Evolutionary conservation across 495 filamentous ascomycete genomes (phyloP).

Genomic region (Penicillium dipodomyicola): DNA sequence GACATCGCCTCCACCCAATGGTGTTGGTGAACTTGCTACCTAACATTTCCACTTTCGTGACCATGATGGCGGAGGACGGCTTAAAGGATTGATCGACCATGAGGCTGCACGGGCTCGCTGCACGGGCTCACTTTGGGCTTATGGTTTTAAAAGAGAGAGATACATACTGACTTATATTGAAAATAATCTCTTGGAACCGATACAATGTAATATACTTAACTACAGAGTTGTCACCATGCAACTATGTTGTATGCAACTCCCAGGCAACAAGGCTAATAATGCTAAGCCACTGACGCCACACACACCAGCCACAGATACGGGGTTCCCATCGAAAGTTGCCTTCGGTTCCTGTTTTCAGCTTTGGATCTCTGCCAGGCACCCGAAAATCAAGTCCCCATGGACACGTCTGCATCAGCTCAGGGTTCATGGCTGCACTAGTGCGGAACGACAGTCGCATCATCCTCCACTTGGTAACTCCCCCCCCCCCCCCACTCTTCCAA

Average conservation of each 20-base stretch:
- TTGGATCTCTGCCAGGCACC: background rate
- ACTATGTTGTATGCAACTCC: no score
- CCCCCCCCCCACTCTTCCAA: conserved; percentile 18
- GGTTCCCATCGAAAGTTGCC: background rate
- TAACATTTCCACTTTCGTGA: background rate
- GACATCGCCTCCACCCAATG: background rate
- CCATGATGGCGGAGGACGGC: background rate
- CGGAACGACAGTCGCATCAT: conserved; percentile 68
- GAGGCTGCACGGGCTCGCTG: background rate
- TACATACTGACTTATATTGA: no score
- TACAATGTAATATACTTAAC: background rate
- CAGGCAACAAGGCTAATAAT: background rate
- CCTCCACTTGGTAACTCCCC: conserved; percentile 70
- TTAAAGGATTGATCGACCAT: background rate
- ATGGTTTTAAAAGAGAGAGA: background rate
- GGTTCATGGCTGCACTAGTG: conserved; percentile 44
- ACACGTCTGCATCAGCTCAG: conserved; percentile 5
- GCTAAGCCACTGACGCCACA: background rate
- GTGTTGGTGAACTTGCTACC: background rate
- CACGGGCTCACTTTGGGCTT: no score
- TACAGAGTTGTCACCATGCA: no score
- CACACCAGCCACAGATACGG: background rate
- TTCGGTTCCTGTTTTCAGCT: background rate
- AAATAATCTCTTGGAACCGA: background rate
- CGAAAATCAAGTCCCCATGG: conserved; percentile 14